Conservation (phyloP, 2,329 filamentous ascomycete species). For the Aciculosporium take region DNA sequence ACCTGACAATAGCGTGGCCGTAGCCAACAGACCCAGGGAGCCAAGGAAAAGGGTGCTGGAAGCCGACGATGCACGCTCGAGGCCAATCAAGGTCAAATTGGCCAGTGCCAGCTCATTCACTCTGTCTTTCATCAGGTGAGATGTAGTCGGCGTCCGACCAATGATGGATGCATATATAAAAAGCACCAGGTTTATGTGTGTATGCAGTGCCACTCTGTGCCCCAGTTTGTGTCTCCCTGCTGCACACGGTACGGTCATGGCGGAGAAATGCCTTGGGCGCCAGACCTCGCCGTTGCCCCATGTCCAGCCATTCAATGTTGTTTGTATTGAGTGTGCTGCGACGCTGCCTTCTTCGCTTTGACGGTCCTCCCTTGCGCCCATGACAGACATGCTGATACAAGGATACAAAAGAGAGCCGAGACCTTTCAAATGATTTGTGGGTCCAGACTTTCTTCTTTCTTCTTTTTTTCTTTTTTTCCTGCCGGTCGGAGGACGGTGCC, state of each 20-base stretch:
- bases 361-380: not conserved
- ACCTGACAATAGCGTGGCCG: not conserved
- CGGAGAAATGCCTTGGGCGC: too few relatives aligned
- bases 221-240: slow-evolving; percentile 1
- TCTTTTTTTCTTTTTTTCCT: too few relatives aligned
- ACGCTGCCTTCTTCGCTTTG: not conserved
- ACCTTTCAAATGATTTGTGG: too few relatives aligned
- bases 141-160: not conserved
- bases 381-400: not conserved
- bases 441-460: too few relatives aligned
- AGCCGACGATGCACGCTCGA: not conserved
- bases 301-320: too few relatives aligned
- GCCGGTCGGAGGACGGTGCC: too few relatives aligned
- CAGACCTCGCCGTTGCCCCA: not conserved
- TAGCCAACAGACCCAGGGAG: not conserved
- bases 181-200: not conserved
- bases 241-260: not conserved
- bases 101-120: slow-evolving; percentile 1
- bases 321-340: too few relatives aligned
- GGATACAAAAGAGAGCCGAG: too few relatives aligned
- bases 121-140: not conserved
- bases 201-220: not conserved
- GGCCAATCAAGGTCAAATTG: not conserved
- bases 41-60: not conserved
- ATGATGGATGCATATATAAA: not conserved